These are phyloP conservation scores for Ceratocystis harringtonii DNA, from an alignment of 2,329 filamentous ascomycete species.

Conservation along the genomic window DNA sequence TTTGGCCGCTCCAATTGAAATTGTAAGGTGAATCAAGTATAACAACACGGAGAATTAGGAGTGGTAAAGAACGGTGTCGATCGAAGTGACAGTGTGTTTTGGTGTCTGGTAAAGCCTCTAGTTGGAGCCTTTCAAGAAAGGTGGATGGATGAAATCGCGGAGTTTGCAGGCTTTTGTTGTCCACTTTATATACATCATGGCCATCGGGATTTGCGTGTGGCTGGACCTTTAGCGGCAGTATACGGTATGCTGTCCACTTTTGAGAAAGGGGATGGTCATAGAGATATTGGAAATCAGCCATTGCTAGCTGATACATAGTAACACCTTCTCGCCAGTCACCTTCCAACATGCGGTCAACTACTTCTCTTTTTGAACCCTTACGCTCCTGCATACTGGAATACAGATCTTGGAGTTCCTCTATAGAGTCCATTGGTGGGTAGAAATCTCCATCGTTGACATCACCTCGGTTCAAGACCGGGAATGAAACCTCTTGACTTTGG, in stretches of 20 bases:
- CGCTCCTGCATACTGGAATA: constrained; percentile 46
- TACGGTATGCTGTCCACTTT: constrained; percentile 48
- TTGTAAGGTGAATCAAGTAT: constrained; percentile 64
- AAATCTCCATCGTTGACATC: constrained; percentile 44
- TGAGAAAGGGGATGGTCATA: constrained; percentile 49
- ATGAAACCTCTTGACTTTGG: constrained; percentile 42
- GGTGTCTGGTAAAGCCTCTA: constrained; percentile 58
- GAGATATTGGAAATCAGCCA: constrained; percentile 52
- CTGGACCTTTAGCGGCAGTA: constrained; percentile 36
- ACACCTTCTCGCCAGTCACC: constrained; percentile 55
- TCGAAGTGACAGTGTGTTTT: constrained; percentile 75
- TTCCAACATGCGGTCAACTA: constrained; percentile 47
- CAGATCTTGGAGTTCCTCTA: constrained; percentile 50
- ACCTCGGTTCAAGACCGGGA: constrained; percentile 30
- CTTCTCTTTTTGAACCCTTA: constrained; percentile 47
- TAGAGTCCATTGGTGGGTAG: constrained; percentile 50
- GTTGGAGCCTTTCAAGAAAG: constrained; percentile 62
- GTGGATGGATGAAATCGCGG: constrained; percentile 68
- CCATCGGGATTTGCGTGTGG: constrained; percentile 18
- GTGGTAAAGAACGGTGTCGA: constrained; percentile 50
- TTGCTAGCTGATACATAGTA: constrained; percentile 50
- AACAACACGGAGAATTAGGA: constrained; percentile 64
- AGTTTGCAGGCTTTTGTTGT: constrained; percentile 34
- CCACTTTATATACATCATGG: constrained; percentile 23
- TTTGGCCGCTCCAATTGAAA: constrained; percentile 16